Percentiles rank a stretch among this genome's conserved stretches.
Evolutionary conservation across 2,329 filamentous ascomycete species (phyloP).

Genomic region (Calonectria crousiana): DNA sequence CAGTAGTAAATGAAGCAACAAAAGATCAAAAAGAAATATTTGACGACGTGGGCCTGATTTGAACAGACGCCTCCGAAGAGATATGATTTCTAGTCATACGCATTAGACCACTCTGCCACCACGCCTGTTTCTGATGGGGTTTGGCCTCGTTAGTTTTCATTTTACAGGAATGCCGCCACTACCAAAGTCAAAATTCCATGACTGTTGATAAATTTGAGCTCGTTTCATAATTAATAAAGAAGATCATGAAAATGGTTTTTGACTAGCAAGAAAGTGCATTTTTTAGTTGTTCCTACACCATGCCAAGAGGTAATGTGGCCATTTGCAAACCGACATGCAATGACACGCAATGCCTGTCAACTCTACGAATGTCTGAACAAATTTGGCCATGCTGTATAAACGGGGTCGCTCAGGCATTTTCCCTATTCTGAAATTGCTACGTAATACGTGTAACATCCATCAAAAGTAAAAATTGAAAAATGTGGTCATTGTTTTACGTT

Average conservation of each 20-base stretch:
- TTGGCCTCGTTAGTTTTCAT: background rate
- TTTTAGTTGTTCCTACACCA: background rate
- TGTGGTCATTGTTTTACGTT: background rate
- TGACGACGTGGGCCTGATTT: constrained; percentile 4
- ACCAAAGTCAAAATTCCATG: background rate
- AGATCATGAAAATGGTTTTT: background rate
- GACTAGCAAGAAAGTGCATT: background rate
- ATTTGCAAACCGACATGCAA: background rate
- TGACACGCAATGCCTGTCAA: background rate
- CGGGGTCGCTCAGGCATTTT: background rate
- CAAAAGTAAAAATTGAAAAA: background rate
- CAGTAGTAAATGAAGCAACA: background rate
- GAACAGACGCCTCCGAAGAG: constrained; percentile 12
- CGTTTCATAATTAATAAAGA: background rate
- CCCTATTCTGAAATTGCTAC: background rate
- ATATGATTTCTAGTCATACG: constrained; percentile 14
- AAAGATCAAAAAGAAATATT: background rate
- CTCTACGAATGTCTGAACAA: background rate
- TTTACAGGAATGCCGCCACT: background rate
- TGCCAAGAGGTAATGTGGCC: too few relatives aligned
- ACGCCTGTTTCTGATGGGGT: background rate
- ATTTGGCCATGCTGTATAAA: background rate
- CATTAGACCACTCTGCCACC: constrained; percentile 12
- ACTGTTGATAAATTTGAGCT: rapidly evolving
- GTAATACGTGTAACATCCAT: background rate